Evolutionary conservation across 352 stramenopile genomes (phyloP), one percentile per base, ranked within the genome.

Genomic region (Globisporangium nunn): DNA sequence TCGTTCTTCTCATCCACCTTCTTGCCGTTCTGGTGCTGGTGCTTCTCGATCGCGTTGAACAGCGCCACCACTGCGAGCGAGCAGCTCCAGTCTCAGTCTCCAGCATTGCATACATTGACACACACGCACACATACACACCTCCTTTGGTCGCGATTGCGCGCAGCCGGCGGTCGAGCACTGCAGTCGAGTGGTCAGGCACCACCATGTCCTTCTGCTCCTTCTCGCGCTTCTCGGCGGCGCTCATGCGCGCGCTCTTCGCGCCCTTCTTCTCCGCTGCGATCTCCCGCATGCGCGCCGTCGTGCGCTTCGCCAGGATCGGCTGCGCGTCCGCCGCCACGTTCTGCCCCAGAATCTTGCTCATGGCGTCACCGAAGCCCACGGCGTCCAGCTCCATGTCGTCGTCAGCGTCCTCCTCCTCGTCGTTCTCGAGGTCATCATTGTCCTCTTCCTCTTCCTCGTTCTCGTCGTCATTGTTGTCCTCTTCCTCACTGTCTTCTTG

Each of bases 41-140:
- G 84, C 71, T 91, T 92, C 50, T 85, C 68, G 52, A 93, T 93
- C 12, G 84, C 84, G 54, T 93, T 93, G 58, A 93, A 93, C 29
- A 93, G 62, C 31, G 84, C 81, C 15, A 93, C 84, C 47, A 93
- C 84, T 87, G 55, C 30, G 58, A 44, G 50, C 35, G 53, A 11
- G 33, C 41, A 41, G 47, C 5, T 10, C 28, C 50, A 39, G 12
- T 3, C 47, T 58, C 52, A 50, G 44, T 11, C 10, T 44, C 35
- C 14, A 8, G 31, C 17, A 14, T 28, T 28, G 12, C 35, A 18
- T 10, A 40, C 17, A 14, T 28, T 28, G 12, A 8, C 6, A 46
- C 0, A 29, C 45, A 46, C 39, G n/a, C 18, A 54, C 28, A 28
- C 29, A 41, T 0, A 63, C 60, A 54, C 53, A 87, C 76, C 76